A percentile compares a stretch with the other conserved stretches of the same genome.
Conservation (phyloP, 2,329 filamentous ascomycete genomes). For the Colletotrichum somersetense region DNA sequence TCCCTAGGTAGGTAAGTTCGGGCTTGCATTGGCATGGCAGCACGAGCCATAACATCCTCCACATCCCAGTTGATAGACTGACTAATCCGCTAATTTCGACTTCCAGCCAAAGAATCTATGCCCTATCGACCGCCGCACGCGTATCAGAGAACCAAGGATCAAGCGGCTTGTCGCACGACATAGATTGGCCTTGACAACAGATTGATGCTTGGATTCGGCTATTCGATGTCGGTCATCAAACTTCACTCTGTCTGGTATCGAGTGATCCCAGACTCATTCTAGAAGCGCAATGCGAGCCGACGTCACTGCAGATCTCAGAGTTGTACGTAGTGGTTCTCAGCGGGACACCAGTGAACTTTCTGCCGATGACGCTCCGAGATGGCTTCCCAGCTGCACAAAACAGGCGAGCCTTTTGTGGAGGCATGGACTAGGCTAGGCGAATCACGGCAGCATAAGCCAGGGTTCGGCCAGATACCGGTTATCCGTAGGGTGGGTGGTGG, state of each 20-base stretch:
- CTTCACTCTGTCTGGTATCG: background rate
- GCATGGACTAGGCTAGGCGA: slow-evolving; percentile 26
- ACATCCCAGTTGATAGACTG: background rate
- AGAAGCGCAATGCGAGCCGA: background rate
- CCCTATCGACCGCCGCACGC: background rate
- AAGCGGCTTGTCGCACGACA: background rate
- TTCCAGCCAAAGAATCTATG: background rate
- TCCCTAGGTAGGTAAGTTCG: background rate
- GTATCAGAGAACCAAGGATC: background rate
- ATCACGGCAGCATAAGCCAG: slow-evolving; percentile 24
- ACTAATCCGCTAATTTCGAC: background rate
- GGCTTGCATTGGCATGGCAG: slow-evolving; percentile 31
- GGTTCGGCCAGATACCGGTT: slow-evolving; percentile 21
- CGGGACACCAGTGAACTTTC: too few species aligned
- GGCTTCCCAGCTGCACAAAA: slow-evolving; percentile 19
- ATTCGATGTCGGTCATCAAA: background rate
- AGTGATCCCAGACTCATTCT: background rate
- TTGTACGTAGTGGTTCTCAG: background rate
- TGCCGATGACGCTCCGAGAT: slow-evolving; percentile 35
- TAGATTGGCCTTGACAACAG: background rate
- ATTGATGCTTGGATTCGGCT: background rate
- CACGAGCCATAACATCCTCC: slow-evolving; percentile 16
- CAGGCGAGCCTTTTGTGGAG: slow-evolving; percentile 25
- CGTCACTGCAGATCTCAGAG: background rate
- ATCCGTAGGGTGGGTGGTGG: slow-evolving; percentile 23